Conservation (phyloP, 345 rosid genomes). For the Microthlaspi erraticum region DNA sequence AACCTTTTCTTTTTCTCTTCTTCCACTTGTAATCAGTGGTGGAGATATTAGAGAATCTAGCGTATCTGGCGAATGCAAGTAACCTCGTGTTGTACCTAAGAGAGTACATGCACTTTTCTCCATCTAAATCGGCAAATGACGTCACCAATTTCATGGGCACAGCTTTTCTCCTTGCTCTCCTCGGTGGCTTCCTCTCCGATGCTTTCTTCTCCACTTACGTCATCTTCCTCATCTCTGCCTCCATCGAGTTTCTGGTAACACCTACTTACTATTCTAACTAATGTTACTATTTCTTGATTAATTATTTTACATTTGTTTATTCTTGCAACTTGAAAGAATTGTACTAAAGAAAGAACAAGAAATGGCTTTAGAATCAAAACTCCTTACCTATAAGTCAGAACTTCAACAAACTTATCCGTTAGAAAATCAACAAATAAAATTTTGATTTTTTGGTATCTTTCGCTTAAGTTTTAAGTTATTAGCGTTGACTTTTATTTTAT, state of each 20-base stretch:
- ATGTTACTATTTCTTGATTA: background rate
- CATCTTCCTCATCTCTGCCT: slow-evolving; percentile 70
- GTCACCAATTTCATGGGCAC: slow-evolving; percentile 93
- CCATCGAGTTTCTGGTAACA: slow-evolving; percentile 67
- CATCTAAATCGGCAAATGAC: slow-evolving; percentile 68
- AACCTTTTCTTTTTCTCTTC: background rate
- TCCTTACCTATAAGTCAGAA: background rate
- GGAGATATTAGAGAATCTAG: slow-evolving; percentile 93
- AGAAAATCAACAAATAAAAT: background rate
- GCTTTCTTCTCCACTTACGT: slow-evolving; percentile 67
- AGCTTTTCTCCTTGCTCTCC: slow-evolving; percentile 78
- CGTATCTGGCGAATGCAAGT: slow-evolving; percentile 82
- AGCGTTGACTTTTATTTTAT: slow-evolving; percentile 36
- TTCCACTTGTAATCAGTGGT: slow-evolving; percentile 48
- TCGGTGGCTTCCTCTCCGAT: slow-evolving; percentile 83
- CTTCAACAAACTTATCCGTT: background rate
- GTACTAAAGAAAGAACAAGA: slow-evolving; percentile 14
- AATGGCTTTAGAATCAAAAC: slow-evolving; percentile 4
- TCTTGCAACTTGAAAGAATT: background rate
- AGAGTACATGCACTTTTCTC: slow-evolving; percentile 71
- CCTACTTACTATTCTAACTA: slow-evolving; percentile 2
- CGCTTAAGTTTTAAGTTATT: slow-evolving; percentile 40
- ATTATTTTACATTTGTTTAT: slow-evolving; percentile 9
- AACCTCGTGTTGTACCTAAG: slow-evolving; percentile 69
- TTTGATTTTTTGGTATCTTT: background rate